Percentiles rank a stretch among this genome's conserved stretches.
These are phyloP conservation scores for Penicillium herquei DNA, from an alignment of 495 filamentous ascomycete species.

Conservation along the genomic window DNA sequence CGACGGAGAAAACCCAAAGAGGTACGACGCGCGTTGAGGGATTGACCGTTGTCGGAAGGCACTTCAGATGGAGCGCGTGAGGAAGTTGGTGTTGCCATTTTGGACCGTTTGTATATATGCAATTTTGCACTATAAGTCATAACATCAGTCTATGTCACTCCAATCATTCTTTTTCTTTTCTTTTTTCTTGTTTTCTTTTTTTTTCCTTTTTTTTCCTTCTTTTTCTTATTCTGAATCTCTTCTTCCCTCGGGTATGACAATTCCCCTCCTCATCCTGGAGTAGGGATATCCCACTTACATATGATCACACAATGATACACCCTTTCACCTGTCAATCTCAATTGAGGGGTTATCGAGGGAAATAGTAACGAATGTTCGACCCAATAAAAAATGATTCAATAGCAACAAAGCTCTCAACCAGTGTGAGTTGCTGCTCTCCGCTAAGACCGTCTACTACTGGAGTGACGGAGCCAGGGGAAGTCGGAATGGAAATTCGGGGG, in stretches of 20 bases:
- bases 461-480: conserved; percentile 15
- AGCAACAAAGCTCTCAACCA: conserved; percentile 24
- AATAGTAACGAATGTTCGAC: neutral
- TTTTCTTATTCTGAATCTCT: neutral
- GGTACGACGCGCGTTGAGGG: conserved; percentile 31
- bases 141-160: neutral
- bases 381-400: conserved; percentile 6
- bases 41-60: conserved; percentile 20
- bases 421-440: conserved; percentile 23
- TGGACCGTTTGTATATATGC: neutral
- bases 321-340: neutral
- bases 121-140: neutral
- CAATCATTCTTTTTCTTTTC: neutral
- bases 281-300: neutral
- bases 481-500: conserved; percentile 22
- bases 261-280: neutral
- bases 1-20: conserved; percentile 71
- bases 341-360: neutral
- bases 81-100: conserved; percentile 23
- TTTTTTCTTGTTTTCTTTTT: neutral
- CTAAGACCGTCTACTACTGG: conserved; percentile 11
- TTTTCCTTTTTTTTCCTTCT: neutral
- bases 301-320: neutral
- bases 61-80: conserved; percentile 22
- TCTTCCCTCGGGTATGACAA: neutral